Percentiles rank a stretch among this genome's conserved stretches.
Evolutionary conservation across 345 rosid genomes (phyloP).

Genomic region (Euphorbia lathyris): DNA sequence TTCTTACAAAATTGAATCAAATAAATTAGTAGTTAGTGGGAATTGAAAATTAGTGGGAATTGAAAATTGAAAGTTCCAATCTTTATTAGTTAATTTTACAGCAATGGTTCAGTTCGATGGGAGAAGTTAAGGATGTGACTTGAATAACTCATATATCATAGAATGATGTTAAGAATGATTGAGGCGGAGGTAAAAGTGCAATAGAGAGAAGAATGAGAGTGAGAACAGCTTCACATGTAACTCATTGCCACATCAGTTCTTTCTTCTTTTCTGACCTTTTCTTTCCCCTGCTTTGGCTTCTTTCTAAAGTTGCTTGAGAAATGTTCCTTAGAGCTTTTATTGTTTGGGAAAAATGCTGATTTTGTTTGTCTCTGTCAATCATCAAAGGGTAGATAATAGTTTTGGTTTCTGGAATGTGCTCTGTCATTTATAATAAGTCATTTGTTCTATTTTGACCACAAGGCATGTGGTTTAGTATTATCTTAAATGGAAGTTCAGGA

Average conservation of each 20-base stretch:
- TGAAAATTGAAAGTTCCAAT: background rate
- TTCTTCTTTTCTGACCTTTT: background rate
- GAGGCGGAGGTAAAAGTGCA: background rate
- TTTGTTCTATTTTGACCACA: background rate
- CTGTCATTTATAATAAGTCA: background rate
- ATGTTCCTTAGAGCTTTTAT: background rate
- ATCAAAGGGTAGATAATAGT: no score
- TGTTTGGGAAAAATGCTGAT: background rate
- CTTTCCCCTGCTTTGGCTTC: background rate
- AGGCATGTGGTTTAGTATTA: background rate
- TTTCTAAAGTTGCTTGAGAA: background rate
- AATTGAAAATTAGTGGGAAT: no score
- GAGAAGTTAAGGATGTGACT: background rate
- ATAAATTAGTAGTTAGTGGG: no score
- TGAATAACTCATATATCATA: background rate
- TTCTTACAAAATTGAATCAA: no score
- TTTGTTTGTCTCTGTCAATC: background rate
- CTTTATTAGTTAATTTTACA: background rate
- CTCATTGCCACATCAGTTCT: no score
- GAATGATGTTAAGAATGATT: background rate
- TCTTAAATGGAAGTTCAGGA: background rate
- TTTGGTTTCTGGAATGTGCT: background rate
- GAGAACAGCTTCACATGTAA: background rate
- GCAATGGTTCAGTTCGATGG: background rate
- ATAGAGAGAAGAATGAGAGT: background rate